Conservation (phyloP, 2,329 filamentous ascomycete genomes). For the Calonectria henricotiae region DNA sequence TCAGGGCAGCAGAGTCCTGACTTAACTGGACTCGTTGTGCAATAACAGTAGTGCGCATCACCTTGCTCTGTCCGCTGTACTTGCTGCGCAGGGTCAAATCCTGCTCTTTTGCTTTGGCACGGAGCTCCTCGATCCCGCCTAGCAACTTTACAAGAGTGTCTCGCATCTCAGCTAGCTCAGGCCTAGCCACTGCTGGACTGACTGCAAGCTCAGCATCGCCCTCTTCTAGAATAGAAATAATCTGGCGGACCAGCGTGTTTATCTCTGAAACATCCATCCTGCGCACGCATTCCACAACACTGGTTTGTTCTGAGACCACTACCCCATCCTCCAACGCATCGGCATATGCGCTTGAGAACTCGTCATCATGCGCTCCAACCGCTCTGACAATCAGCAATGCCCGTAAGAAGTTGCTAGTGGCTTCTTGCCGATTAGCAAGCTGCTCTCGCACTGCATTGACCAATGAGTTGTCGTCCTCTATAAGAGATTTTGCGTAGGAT, state of each 20-base stretch:
- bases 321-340: conserved; percentile 74
- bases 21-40: conserved; percentile 87
- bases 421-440: conserved; percentile 56
- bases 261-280: conserved; percentile 65
- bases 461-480: conserved; percentile 75
- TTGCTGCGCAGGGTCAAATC: conserved; percentile 77
- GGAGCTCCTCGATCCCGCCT: conserved; percentile 65
- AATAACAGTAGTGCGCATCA: conserved; percentile 83
- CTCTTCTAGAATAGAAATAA: conserved; percentile 53
- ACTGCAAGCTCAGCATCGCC: conserved; percentile 61
- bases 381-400: conserved; percentile 66
- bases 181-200: conserved; percentile 53
- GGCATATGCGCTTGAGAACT: conserved; percentile 74
- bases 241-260: conserved; percentile 48
- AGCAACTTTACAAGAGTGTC: conserved; percentile 61
- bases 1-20: conserved; percentile 80
- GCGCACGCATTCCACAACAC: conserved; percentile 72
- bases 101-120: conserved; percentile 62
- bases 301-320: conserved; percentile 66
- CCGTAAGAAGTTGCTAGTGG: conserved; percentile 65
- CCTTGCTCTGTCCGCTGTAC: conserved; percentile 80
- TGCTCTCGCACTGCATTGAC: conserved; percentile 60
- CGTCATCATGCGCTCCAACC: conserved; percentile 56
- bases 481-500: conserved; percentile 63
- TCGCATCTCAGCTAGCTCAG: conserved; percentile 55